phyloP scores from a whole-genome alignment of 305 asterid species.

The Stenogyne calaminthoides region DNA sequence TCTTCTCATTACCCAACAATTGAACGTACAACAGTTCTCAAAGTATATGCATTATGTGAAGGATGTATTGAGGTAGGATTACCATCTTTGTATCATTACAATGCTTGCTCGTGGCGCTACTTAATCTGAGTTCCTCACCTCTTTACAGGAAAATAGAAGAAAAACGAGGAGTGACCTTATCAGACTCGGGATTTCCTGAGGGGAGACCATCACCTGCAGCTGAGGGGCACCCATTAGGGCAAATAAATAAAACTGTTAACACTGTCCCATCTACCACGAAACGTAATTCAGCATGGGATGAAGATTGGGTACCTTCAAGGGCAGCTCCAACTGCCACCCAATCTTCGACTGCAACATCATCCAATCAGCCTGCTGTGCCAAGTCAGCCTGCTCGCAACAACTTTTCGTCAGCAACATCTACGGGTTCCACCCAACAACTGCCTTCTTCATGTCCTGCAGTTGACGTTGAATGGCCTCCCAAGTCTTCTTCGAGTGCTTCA shows the following conservation, averaged over 20 bases:
- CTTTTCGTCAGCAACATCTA: conserved; percentile 40
- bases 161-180: conserved; percentile 87
- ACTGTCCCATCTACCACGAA: conserved; percentile 48
- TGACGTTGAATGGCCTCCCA: conserved; percentile 97
- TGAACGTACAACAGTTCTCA: conserved; percentile 97
- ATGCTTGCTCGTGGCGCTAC: not conserved
- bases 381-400: conserved; percentile 39
- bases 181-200: conserved; percentile 64
- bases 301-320: conserved; percentile 85
- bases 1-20: conserved; percentile 86
- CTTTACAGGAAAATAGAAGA: conserved; percentile 86
- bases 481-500: conserved; percentile 45
- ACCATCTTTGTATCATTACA: conserved; percentile 11
- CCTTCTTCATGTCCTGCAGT: conserved; percentile 84
- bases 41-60: conserved; percentile 92
- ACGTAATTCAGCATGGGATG: conserved; percentile 84
- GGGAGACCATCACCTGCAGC: conserved; percentile 44
- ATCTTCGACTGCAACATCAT: conserved; percentile 47
- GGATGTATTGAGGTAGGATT: conserved; percentile 79
- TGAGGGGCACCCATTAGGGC: conserved; percentile 54
- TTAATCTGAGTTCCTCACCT: conserved; percentile 16
- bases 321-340: conserved; percentile 49
- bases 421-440: conserved; percentile 53
- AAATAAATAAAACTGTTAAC: conserved; percentile 48
- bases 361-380: conserved; percentile 44